Evolutionary conservation across 129 eudicot species (phyloP), one percentile per base, ranked within the genome.

Genomic region (Chrysanthemum lavandulifolium): DNA sequence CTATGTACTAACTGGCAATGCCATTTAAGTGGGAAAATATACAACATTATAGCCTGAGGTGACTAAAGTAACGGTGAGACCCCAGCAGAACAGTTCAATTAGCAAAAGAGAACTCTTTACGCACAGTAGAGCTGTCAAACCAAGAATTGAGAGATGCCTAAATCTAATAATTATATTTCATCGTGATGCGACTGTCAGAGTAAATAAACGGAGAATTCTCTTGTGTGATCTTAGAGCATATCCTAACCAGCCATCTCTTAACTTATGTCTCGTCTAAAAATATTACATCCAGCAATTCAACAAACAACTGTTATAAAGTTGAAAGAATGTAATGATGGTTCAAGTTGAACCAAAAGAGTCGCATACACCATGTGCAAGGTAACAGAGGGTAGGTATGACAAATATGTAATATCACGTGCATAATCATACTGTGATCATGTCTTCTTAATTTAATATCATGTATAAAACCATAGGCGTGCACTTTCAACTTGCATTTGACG

Each of bases 51-150:
- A 16, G 7, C 14, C 25, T 19, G 29, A 58, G 0, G 33, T 56
- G 61, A 56, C 27, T n/a, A 56, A 16, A 16, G 61, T 56, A 56
- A 56, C 6, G 13, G 61, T 7, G 23, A 56, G 27, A 18, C 61
- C 27, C 27, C 61, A 56, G 61, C 23, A 56, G 61, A 56, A 56
- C 23, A 23, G 27, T 16, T 16, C 61, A 16, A 56, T 11, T 0
- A 16, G 23, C 5, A 16, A 7, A 56, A 56, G 9, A 55, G 18
- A 10, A 16, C 61, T 56, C 61, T 2, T 16, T 56, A n/a, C 60
- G 7, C 61, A 56, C 61, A 56, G 27, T 56, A 56, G 13, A 56
- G 27, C 61, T 56, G 27, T 56, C 61, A 56, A 56, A 56, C 13
- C 4, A 56, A 4, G 27, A 2, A 18, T 16, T 11, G 27, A 16